Conservation (phyloP, 2,329 filamentous ascomycete genomes). For the Aquanectria penicillioides region DNA sequence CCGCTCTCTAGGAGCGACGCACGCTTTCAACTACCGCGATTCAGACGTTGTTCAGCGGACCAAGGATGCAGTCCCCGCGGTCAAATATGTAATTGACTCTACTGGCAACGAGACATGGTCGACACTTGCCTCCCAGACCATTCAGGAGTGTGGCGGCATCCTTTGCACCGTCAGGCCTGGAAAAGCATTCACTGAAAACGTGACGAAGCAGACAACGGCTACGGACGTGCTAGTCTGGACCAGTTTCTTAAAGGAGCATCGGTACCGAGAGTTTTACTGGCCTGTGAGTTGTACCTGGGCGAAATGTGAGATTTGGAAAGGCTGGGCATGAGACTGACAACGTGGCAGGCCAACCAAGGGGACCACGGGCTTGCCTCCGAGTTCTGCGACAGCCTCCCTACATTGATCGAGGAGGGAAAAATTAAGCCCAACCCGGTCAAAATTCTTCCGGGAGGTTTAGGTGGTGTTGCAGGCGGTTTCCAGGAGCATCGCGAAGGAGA, state of each 20-base stretch:
- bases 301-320: no score
- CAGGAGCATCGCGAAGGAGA: slow-evolving; percentile 50
- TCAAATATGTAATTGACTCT: slow-evolving; percentile 53
- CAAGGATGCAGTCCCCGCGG: slow-evolving; percentile 41
- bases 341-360: slow-evolving; percentile 42
- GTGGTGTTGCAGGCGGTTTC: slow-evolving; percentile 47
- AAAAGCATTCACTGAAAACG: slow-evolving; percentile 50
- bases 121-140: slow-evolving; percentile 41
- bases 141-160: slow-evolving; percentile 39
- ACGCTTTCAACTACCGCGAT: slow-evolving; percentile 54
- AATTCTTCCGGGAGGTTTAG: slow-evolving; percentile 43
- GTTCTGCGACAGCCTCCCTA: slow-evolving; percentile 49
- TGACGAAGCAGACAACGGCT: slow-evolving; percentile 45
- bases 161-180: slow-evolving; percentile 55
- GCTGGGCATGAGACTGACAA: slow-evolving; percentile 1
- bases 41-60: slow-evolving; percentile 48
- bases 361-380: slow-evolving; percentile 50
- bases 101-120: slow-evolving; percentile 53
- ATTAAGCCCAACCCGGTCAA: slow-evolving; percentile 48
- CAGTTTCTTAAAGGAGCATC: slow-evolving; percentile 51
- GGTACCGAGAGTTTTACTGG: slow-evolving; percentile 48
- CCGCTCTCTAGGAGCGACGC: slow-evolving; percentile 44
- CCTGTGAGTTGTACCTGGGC: no score
- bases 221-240: slow-evolving; percentile 56
- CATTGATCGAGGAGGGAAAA: slow-evolving; percentile 45